phyloP scores from a whole-genome alignment of 228 moss, liverwort and hornwort species.

The Sphagnum magellanicum region DNA sequence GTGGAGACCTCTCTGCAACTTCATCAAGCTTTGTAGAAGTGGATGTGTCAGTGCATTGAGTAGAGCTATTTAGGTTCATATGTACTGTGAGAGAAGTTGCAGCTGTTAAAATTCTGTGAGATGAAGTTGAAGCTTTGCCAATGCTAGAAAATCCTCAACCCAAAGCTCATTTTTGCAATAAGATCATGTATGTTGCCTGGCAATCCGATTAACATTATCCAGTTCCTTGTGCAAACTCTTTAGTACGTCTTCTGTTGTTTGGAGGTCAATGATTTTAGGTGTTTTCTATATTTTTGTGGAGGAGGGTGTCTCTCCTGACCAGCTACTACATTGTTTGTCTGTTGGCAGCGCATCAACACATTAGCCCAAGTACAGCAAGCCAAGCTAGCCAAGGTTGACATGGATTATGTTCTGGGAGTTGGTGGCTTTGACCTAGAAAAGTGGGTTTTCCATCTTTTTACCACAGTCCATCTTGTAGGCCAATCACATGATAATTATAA shows the following conservation, averaged over 20 bases:
- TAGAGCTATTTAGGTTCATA: too few species aligned
- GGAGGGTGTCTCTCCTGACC: too few species aligned
- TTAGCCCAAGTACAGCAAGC: conserved; percentile 69
- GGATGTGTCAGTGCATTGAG: too few species aligned
- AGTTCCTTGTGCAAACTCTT: background rate
- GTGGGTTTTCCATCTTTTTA: conserved; percentile 23
- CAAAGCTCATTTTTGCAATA: background rate
- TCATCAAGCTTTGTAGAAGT: too few species aligned
- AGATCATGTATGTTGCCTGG: background rate
- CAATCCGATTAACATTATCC: background rate
- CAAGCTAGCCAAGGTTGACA: conserved; percentile 70
- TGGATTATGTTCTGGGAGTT: conserved; percentile 90
- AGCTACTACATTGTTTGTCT: conserved; percentile 1
- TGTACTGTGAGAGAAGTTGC: too few species aligned
- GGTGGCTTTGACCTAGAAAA: conserved; percentile 95
- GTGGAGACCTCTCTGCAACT: too few species aligned
- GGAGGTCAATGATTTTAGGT: background rate
- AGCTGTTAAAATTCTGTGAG: too few species aligned
- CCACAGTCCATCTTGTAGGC: background rate
- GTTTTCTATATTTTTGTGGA: too few species aligned
- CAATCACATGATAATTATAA: background rate
- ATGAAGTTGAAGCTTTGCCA: too few species aligned
- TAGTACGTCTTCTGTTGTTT: background rate
- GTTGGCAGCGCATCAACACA: conserved; percentile 78
- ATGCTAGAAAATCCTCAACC: too few species aligned